phyloP scores from a whole-genome alignment of 768 basidiomycete species.

The Lentinula sp. region DNA sequence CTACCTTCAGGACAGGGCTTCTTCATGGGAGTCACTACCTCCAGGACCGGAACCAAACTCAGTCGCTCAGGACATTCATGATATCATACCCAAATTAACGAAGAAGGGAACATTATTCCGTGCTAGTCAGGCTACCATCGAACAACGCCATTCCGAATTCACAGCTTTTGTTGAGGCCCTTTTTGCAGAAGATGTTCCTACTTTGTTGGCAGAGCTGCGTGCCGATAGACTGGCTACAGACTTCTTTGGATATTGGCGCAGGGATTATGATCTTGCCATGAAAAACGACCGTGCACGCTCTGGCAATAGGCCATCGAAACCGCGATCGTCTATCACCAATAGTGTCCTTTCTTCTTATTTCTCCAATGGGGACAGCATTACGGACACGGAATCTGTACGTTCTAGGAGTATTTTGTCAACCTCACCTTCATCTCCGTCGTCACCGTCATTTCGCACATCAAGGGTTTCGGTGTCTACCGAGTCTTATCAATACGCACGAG shows the following conservation, averaged over 20 bases:
- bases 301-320: conserved; percentile 15
- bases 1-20: conserved; percentile 63
- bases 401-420: neutral
- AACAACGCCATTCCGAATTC: conserved; percentile 59
- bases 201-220: conserved; percentile 61
- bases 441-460: neutral
- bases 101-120: conserved; percentile 73
- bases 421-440: neutral
- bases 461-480: neutral
- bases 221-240: conserved; percentile 52
- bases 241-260: conserved; percentile 76
- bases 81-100: conserved; percentile 57
- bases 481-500: conserved; percentile 5
- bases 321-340: conserved; percentile 41
- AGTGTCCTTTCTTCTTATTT: conserved; percentile 59
- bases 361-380: conserved; percentile 30
- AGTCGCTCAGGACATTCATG: conserved; percentile 64
- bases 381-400: conserved; percentile 7
- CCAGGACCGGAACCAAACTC: conserved; percentile 76
- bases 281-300: conserved; percentile 22
- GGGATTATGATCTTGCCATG: conserved; percentile 57
- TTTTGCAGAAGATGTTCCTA: conserved; percentile 56
- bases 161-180: conserved; percentile 51
- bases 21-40: conserved; percentile 82
- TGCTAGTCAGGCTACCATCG: conserved; percentile 57